Evolutionary conservation across 495 filamentous ascomycete genomes (phyloP), one percentile per base, ranked within the genome.

Genomic region (Talaromyces proteolyticus): DNA sequence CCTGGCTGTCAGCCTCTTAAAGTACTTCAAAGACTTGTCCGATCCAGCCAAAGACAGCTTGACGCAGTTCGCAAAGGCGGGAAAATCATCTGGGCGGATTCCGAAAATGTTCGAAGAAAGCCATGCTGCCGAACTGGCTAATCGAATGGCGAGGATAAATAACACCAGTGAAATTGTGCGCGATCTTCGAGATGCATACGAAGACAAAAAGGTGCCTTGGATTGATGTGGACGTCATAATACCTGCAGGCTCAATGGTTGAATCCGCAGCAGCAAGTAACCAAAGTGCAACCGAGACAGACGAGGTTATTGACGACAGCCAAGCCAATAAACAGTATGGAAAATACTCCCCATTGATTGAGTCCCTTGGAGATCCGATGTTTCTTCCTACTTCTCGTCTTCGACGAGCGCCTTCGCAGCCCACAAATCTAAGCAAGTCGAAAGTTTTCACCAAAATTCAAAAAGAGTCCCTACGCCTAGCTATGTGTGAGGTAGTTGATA

Each of bases 401-500:
- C 87, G 87, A 54, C 82, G 92, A 47, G 89, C 91, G 12, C 89
- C 92, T 18, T 96, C 91, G 18, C 87, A 84, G 60, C 84, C 90
- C 14, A 92, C 84, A 40, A 82, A 87, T 26, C 67, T 91, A 23
- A 89, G 85, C 62, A 76, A 82, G 51, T 85, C 76, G 46, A 84
- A 80, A 53, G 74, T 82, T 0, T 88, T 96, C 54, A 78, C 84
- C 6, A 84, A 84, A 58, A 82, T 84, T 40, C 89, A 96, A 58
- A 91, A 94, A 59, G 79, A 91, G 47, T 83, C 84, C 37, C 65
- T 97, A 49, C 82, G 91, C 45, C 81, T 88, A 53, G 91, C 95
- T 59, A 86, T 99, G 82, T 87, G 83, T 54, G 93, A 99, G 63
- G 61, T 97, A 50, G 78, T 95, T 21, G 89, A 95, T 57, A 99